Base-by-base conservation (phyloP, 202 grass and related monocot genomes). In the Cymbopogon flexuosus region DNA sequence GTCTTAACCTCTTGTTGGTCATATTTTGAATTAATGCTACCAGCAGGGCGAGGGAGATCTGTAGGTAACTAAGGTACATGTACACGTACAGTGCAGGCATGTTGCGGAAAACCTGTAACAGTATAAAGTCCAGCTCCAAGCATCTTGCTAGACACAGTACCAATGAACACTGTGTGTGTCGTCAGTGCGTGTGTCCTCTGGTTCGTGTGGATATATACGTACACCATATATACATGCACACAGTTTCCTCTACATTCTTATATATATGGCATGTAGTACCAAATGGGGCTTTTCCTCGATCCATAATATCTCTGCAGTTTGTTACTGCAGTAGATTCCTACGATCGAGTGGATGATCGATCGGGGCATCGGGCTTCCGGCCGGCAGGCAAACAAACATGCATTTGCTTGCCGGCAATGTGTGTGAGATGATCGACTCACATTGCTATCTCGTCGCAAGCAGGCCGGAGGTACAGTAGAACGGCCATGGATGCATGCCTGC, bases 321-420 rank as follows among this genome's bases (percentile, higher is more conserved):
- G 52, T 78, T 77, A 70, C 73, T 77, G 65, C 62, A 58, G 61
- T 74, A 58, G 41, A 83, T 68, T 74, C 79, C 56, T 24, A 59
- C 54, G 19, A 22, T 5, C 43, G 39, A 12, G 2, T 1, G 34
- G 52, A 45, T 35, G 37, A 8, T 9, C 8, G 15, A 49, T 49
- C 46, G 15, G 46, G 45, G 13, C 15, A 49, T 49, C 46, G 15
- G 46, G 45, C 45, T 47, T 47, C 13, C 5, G 13, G 13, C 43
- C 3, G 13, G 13, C 15, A 6, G 49, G 18, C 47, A 51, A 6
- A 15, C 49, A 54, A 54, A 18, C 15, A 47, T 6, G 47, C 15
- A 52, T 45, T 1, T 18, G 46, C 13, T 6, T 49, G 27, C 27
- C 27, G 47, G 5, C 47, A 18, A n/a, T 47, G 45, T 49, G 46